phyloP scores from a whole-genome alignment of 306 rosid genomes.

The Casuarina equisetifolia region DNA sequence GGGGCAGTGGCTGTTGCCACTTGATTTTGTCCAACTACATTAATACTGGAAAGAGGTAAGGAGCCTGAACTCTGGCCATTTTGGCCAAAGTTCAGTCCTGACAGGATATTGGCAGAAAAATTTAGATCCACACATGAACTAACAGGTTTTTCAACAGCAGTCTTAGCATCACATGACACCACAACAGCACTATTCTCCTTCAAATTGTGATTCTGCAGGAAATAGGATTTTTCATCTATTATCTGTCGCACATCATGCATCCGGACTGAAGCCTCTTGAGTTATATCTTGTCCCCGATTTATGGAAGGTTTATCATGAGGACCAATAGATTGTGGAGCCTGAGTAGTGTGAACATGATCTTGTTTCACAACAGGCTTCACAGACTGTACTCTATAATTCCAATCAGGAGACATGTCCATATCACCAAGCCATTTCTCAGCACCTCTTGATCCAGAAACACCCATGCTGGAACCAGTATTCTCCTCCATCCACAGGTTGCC shows the following conservation, averaged over 20 bases:
- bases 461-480: constrained; percentile 38
- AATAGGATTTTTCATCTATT: constrained; percentile 34
- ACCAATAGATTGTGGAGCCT: constrained; percentile 41
- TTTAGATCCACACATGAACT: constrained; percentile 38
- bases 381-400: constrained; percentile 62
- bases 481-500: constrained; percentile 48
- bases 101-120: constrained; percentile 33
- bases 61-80: constrained; percentile 40
- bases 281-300: constrained; percentile 40
- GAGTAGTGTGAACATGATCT: constrained; percentile 43
- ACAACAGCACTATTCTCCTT: constrained; percentile 35
- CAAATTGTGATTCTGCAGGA: constrained; percentile 32
- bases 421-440: constrained; percentile 74
- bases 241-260: constrained; percentile 48
- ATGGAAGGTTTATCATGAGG: constrained; percentile 32
- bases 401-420: constrained; percentile 88
- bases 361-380: constrained; percentile 52
- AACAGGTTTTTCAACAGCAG: constrained; percentile 29
- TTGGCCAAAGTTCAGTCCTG: constrained; percentile 43
- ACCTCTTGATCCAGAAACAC: constrained; percentile 45
- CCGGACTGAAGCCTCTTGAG: constrained; percentile 47
- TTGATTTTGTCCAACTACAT: constrained; percentile 50
- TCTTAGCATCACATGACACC: constrained; percentile 39
- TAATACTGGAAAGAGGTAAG: constrained; percentile 40
- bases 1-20: constrained; percentile 44